A percentile compares a stretch with the other conserved stretches of the same genome.
phyloP scores from a whole-genome alignment of 2,329 filamentous ascomycete genomes.

The Neofusicoccum kwambonambiense region DNA sequence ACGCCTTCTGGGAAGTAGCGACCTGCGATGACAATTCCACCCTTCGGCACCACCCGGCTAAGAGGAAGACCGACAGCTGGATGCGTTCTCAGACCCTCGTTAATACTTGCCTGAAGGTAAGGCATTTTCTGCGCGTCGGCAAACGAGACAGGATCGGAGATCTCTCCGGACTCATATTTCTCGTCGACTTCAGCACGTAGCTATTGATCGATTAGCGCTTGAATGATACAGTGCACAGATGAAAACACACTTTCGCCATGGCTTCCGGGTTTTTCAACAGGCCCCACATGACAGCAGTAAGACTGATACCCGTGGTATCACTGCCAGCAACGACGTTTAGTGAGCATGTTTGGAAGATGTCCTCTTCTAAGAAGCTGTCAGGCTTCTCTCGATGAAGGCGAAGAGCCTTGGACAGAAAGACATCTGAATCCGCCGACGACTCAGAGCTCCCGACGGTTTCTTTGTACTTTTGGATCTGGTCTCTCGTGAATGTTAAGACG shows the following conservation, averaged over 20 bases:
- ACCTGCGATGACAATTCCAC: slow-evolving; percentile 27
- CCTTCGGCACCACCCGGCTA: slow-evolving; percentile 27
- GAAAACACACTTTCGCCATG: slow-evolving; percentile 19
- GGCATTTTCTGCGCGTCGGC: slow-evolving; percentile 22
- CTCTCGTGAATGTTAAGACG: neutral
- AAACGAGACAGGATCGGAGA: neutral
- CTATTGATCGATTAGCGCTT: neutral
- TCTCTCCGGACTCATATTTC: neutral
- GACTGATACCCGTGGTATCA: slow-evolving; percentile 51
- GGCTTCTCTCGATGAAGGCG: slow-evolving; percentile 43
- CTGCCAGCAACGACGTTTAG: slow-evolving; percentile 41
- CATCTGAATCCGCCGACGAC: neutral
- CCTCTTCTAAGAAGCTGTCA: slow-evolving; percentile 41
- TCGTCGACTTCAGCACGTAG: neutral
- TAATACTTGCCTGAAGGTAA: slow-evolving; percentile 38
- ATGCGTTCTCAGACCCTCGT: slow-evolving; percentile 36
- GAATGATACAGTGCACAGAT: neutral
- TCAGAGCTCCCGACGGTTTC: neutral
- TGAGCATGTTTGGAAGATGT: slow-evolving; percentile 28
- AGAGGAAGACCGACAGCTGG: slow-evolving; percentile 19
- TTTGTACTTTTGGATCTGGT: neutral
- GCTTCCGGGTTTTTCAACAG: slow-evolving; percentile 38
- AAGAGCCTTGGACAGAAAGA: slow-evolving; percentile 45
- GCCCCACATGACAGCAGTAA: slow-evolving; percentile 47
- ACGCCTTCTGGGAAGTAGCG: slow-evolving; percentile 25